phyloP scores from a whole-genome alignment of 202 grass and related monocot genomes.

The Alloteropsis angusta region DNA sequence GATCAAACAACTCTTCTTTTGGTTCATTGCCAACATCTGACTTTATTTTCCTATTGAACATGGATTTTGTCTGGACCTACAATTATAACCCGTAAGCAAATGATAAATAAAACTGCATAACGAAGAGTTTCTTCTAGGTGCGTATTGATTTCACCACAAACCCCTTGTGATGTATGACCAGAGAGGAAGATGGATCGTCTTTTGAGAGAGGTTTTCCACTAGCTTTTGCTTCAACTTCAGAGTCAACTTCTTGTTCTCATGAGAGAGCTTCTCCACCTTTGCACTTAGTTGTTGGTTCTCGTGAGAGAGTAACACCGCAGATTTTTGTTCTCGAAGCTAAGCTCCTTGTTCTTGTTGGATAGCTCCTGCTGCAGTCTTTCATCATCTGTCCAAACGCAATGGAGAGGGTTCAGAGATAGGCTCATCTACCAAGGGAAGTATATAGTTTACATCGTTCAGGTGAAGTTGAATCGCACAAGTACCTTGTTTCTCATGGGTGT shows the following conservation, averaged over 20 bases:
- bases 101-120: no score
- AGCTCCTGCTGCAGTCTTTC: not conserved
- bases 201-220: not conserved
- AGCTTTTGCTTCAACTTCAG: not conserved
- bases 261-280: not conserved
- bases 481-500: not conserved
- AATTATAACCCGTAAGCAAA: not conserved
- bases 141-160: not conserved
- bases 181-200: not conserved
- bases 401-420: not conserved
- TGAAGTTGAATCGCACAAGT: not conserved
- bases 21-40: not conserved
- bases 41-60: not conserved
- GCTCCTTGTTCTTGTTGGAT: not conserved
- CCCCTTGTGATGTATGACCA: not conserved
- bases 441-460: not conserved
- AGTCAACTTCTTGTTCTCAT: not conserved
- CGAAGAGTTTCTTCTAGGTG: not conserved
- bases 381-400: not conserved
- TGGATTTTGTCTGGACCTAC: not conserved
- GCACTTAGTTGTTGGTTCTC: not conserved
- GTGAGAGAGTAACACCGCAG: not conserved
- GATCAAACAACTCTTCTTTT: not conserved
- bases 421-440: no score
- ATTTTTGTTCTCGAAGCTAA: not conserved